A percentile compares a stretch with the other conserved stretches of the same genome.
Conservation (phyloP, 768 basidiomycete genomes). For the Auricularia cornea region DNA sequence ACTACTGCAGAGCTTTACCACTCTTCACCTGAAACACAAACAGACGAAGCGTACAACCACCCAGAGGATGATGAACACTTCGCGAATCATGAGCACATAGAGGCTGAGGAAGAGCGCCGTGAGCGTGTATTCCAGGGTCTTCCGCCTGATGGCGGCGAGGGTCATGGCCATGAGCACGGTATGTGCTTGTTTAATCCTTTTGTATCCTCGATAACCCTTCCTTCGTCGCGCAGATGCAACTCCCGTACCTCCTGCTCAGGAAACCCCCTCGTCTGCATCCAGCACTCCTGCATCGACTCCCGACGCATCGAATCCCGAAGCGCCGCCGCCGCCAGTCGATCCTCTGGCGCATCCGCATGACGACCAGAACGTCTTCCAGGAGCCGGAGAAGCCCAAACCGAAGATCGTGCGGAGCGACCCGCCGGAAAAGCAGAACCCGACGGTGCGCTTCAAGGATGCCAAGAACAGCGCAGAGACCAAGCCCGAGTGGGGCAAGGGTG, state of each 20-base stretch:
- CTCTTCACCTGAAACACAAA: conserved; percentile 94
- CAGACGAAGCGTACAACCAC: conserved; percentile 89
- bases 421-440: conserved; percentile 66
- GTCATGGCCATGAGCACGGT: neutral
- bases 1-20: conserved; percentile 69
- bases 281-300: conserved; percentile 1
- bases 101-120: conserved; percentile 70
- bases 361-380: conserved; percentile 21
- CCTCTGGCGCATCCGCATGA: conserved; percentile 26
- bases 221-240: neutral
- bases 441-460: conserved; percentile 49
- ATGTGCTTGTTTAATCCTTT: too few relatives aligned
- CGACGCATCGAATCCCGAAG: conserved; percentile 10
- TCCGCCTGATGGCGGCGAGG: conserved; percentile 52
- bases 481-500: conserved; percentile 66
- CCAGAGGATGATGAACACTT: conserved; percentile 94
- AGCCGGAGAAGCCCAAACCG: conserved; percentile 27
- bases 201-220: conserved; percentile 9
- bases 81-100: conserved; percentile 77
- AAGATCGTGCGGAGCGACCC: conserved; percentile 49
- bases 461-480: conserved; percentile 42
- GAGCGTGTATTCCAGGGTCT: conserved; percentile 84
- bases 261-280: conserved; percentile 29
- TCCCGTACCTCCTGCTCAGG: too few relatives aligned
- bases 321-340: conserved; percentile 7